Conservation (phyloP, 768 basidiomycete genomes). For the Agaricus blazei region DNA sequence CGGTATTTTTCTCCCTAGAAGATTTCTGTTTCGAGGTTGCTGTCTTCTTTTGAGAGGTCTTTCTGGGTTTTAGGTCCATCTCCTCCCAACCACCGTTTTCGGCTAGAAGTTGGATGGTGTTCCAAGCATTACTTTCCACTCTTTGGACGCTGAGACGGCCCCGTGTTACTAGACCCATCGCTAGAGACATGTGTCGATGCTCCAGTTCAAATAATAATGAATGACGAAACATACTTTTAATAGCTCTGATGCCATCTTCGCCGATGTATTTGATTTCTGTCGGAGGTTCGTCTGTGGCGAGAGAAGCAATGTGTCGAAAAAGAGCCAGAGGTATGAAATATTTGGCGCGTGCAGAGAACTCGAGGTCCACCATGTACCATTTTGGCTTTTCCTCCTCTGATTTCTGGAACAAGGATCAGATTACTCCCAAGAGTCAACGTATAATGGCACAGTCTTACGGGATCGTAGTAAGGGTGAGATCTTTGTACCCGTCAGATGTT, state of each 20-base stretch:
- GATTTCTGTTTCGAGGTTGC: slow-evolving; percentile 5
- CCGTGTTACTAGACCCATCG: slow-evolving; percentile 74
- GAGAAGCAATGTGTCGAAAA: slow-evolving; percentile 57
- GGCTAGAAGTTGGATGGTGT: slow-evolving; percentile 54
- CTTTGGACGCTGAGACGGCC: slow-evolving; percentile 88
- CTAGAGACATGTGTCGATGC: slow-evolving; percentile 25
- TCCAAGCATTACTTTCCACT: slow-evolving; percentile 63
- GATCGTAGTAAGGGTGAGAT: slow-evolving; percentile 77
- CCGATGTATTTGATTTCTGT: slow-evolving; percentile 64
- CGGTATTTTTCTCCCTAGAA: background rate
- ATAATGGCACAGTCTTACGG: slow-evolving; percentile 34
- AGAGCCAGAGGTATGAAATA: slow-evolving; percentile 79
- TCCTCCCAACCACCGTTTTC: slow-evolving; percentile 77
- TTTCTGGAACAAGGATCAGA: slow-evolving; percentile 48
- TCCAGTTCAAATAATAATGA: background rate
- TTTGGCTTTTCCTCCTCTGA: slow-evolving; percentile 68
- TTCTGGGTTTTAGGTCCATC: slow-evolving; percentile 30
- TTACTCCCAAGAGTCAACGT: background rate
- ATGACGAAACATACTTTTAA: slow-evolving; percentile 45
- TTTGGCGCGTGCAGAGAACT: slow-evolving; percentile 55
- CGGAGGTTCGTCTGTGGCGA: slow-evolving; percentile 32
- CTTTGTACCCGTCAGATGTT: slow-evolving; percentile 17
- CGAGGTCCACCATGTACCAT: slow-evolving; percentile 91
- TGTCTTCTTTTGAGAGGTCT: slow-evolving; percentile 18
- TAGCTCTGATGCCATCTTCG: slow-evolving; percentile 50